phyloP scores from a whole-genome alignment of 2,329 filamentous ascomycete species.

The Thelonectria blattea region DNA sequence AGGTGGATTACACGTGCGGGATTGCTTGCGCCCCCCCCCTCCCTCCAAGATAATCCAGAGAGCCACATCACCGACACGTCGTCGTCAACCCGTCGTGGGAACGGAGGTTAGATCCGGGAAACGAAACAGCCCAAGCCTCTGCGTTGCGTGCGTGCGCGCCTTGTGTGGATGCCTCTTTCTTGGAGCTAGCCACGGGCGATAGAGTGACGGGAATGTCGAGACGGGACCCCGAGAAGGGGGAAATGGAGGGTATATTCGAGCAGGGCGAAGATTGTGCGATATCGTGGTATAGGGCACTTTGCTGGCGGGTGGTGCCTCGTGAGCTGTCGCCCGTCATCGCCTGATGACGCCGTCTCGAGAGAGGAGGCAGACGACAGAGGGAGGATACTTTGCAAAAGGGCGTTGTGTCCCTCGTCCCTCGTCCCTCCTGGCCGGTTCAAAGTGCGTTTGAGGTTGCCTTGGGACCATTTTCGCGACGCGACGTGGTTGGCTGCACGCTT shows the following conservation, averaged over 20 bases:
- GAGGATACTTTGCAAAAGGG: slow-evolving; percentile 13
- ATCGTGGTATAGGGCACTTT: slow-evolving; percentile 9
- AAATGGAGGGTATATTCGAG: slow-evolving; percentile 21
- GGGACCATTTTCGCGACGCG: slow-evolving; percentile 23
- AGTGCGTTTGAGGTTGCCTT: slow-evolving; percentile 38
- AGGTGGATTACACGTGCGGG: slow-evolving; percentile 19
- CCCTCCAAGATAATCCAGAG: neutral
- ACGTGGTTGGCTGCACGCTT: slow-evolving; percentile 34
- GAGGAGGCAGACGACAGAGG: no score
- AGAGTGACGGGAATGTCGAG: neutral
- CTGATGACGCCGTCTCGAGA: neutral
- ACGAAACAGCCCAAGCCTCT: slow-evolving; percentile 16
- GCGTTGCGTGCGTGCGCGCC: neutral
- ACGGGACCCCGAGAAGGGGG: slow-evolving; percentile 7
- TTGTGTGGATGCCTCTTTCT: neutral
- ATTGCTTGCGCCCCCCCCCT: slow-evolving; percentile 1
- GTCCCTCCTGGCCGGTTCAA: slow-evolving; percentile 22
- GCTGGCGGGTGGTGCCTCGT: slow-evolving; percentile 4
- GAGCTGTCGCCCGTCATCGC: slow-evolving; percentile 18
- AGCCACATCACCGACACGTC: slow-evolving; percentile 23
- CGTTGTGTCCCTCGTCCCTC: slow-evolving; percentile 15
- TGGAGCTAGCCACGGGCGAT: slow-evolving; percentile 10
- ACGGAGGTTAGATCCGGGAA: slow-evolving; percentile 14
- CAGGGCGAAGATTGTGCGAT: neutral
- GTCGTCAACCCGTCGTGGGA: slow-evolving; percentile 8